Conservation (phyloP, 2,329 filamentous ascomycete genomes). For the Trichocomaceae sp. region DNA sequence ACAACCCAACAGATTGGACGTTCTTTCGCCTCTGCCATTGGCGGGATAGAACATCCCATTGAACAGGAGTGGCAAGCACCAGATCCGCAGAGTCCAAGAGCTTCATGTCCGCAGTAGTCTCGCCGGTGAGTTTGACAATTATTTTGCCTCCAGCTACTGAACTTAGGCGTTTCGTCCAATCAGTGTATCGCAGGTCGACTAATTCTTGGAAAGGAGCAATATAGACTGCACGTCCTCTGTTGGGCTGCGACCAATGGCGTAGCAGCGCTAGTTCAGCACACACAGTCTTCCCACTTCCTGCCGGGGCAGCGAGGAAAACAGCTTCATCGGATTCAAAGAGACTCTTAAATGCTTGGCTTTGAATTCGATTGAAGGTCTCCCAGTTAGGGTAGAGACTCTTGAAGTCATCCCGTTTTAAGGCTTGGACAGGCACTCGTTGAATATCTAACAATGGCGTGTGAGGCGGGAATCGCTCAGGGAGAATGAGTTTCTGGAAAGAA, state of each 20-base stretch:
- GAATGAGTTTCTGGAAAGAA: conserved; percentile 87
- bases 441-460: conserved; percentile 89
- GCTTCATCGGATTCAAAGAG: conserved; percentile 88
- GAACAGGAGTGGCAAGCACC: conserved; percentile 81
- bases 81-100: conserved; percentile 81
- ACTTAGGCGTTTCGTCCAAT: conserved; percentile 76
- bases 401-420: conserved; percentile 80
- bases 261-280: conserved; percentile 92
- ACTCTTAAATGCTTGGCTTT: conserved; percentile 94
- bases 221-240: conserved; percentile 78
- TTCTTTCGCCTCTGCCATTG: conserved; percentile 98
- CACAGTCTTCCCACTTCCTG: conserved; percentile 92
- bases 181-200: conserved; percentile 70
- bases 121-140: conserved; percentile 87
- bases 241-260: conserved; percentile 71
- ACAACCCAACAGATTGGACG: conserved; percentile 78
- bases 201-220: conserved; percentile 92
- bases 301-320: conserved; percentile 85
- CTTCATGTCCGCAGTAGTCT: conserved; percentile 84
- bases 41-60: conserved; percentile 93
- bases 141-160: conserved; percentile 74
- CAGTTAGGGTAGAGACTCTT: conserved; percentile 74
- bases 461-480: conserved; percentile 91
- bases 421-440: conserved; percentile 81
- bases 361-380: conserved; percentile 91